phyloP scores from a whole-genome alignment of 2,329 filamentous ascomycete genomes.

The Xylariaceae sp. region DNA sequence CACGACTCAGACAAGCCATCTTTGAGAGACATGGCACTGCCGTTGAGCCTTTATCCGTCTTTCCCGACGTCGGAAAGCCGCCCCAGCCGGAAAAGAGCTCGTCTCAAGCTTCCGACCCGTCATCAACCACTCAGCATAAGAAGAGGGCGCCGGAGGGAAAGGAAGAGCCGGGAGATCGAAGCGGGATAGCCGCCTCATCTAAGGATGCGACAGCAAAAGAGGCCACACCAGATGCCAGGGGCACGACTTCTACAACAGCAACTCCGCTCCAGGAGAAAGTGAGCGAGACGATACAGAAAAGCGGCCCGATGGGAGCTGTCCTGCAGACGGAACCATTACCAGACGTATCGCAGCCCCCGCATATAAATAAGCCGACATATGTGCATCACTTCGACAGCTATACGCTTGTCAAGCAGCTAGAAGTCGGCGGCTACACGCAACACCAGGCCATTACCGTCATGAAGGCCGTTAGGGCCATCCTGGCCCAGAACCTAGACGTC shows the following conservation, averaged over 20 bases:
- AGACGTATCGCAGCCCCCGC: conserved; percentile 39
- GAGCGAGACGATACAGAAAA: conserved; percentile 36
- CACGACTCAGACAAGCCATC: conserved; percentile 35
- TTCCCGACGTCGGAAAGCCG: conserved; percentile 28
- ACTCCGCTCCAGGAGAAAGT: conserved; percentile 31
- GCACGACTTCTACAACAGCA: conserved; percentile 14
- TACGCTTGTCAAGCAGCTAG: conserved; percentile 74
- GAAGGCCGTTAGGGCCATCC: conserved; percentile 78
- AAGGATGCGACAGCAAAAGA: conserved; percentile 12
- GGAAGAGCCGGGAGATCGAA: conserved; percentile 12
- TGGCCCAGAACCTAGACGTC: conserved; percentile 73
- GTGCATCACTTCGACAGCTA: conserved; percentile 97
- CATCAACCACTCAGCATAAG: background rate
- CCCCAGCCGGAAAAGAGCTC: conserved; percentile 21
- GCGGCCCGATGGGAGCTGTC: conserved; percentile 48
- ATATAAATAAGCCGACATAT: conserved; percentile 69
- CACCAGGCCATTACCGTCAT: conserved; percentile 78
- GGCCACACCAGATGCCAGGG: conserved; percentile 1
- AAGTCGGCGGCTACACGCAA: conserved; percentile 62
- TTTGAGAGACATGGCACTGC: conserved; percentile 57
- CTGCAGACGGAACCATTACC: conserved; percentile 36
- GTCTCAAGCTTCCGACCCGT: conserved; percentile 11
- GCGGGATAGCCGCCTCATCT: conserved; percentile 3
- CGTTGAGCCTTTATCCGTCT: conserved; percentile 45
- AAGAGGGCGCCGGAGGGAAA: conserved; percentile 5